These are phyloP conservation scores for Kitagawia praeruptora DNA, from an alignment of 129 eudicot genomes.

Conservation along the genomic window DNA sequence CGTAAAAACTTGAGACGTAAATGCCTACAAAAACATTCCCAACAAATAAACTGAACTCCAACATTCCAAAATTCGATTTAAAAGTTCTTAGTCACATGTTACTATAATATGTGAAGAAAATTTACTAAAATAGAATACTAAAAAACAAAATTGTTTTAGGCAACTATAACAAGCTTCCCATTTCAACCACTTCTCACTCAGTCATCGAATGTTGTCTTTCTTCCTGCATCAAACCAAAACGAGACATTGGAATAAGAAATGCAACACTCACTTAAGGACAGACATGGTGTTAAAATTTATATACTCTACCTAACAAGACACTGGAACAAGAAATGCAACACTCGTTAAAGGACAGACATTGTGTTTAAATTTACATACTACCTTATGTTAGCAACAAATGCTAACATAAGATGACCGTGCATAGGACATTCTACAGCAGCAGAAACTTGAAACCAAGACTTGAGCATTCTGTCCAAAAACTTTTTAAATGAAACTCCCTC, in stretches of 20 bases:
- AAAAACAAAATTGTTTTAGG: background rate
- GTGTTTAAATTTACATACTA: background rate
- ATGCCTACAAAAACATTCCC: background rate
- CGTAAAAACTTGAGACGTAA: background rate
- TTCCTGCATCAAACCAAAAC: background rate
- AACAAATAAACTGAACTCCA: background rate
- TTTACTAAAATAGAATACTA: background rate
- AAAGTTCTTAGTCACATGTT: background rate
- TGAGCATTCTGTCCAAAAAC: background rate
- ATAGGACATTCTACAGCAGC: background rate
- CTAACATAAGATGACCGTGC: background rate
- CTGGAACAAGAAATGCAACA: background rate
- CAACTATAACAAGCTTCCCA: background rate
- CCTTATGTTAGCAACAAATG: background rate
- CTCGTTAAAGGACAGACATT: background rate
- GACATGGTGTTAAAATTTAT: background rate
- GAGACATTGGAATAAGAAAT: background rate
- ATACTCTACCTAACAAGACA: background rate
- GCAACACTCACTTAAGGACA: background rate
- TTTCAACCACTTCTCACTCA: background rate
- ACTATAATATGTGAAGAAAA: background rate
- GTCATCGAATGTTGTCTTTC: conserved; percentile 1
- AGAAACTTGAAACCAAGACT: background rate
- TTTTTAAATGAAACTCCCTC: background rate
- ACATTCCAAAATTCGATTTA: background rate